Conservation (phyloP, 495 filamentous ascomycete species). For the Thermothielavioides terrestris region DNA sequence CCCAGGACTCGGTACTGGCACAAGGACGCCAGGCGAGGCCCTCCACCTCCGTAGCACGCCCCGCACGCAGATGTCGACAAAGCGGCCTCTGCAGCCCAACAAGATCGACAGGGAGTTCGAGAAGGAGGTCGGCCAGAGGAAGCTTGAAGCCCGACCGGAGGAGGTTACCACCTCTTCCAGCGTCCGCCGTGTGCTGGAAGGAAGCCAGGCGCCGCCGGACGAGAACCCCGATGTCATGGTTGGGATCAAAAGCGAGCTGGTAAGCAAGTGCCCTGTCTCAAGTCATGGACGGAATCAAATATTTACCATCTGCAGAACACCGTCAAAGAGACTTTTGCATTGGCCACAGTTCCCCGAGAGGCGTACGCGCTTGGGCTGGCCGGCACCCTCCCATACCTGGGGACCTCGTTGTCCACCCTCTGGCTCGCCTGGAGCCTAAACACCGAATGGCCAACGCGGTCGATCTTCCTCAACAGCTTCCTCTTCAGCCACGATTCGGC, state of each 20-base stretch:
- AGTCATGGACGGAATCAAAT: too few relatives aligned
- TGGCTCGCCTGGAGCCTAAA: conserved; percentile 77
- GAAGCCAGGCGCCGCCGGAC: conserved; percentile 18
- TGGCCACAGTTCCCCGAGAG: conserved; percentile 69
- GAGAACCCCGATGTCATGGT: conserved; percentile 55
- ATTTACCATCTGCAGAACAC: conserved; percentile 52
- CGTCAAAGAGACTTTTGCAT: conserved; percentile 80
- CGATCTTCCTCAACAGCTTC: conserved; percentile 40
- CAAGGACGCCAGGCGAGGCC: too few relatives aligned
- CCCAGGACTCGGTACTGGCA: too few relatives aligned
- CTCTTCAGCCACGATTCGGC: conserved; percentile 65
- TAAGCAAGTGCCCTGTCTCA: too few relatives aligned
- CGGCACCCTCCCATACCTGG: conserved; percentile 83
- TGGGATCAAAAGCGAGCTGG: conserved; percentile 64
- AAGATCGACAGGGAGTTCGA: conserved; percentile 46
- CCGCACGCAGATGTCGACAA: conserved; percentile 16
- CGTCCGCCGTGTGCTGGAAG: conserved; percentile 47
- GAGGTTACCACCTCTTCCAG: conserved; percentile 49
- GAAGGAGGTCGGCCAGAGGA: conserved; percentile 38
- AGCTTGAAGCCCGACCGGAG: conserved; percentile 48
- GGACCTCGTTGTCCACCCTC: conserved; percentile 79
- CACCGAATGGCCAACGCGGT: conserved; percentile 52
- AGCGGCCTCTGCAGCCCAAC: conserved; percentile 18
- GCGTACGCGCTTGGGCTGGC: conserved; percentile 76
- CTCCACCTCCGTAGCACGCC: too few relatives aligned